Evolutionary conservation across 116 monocot species (phyloP).

Genomic region (Trichopus zeylanicus): DNA sequence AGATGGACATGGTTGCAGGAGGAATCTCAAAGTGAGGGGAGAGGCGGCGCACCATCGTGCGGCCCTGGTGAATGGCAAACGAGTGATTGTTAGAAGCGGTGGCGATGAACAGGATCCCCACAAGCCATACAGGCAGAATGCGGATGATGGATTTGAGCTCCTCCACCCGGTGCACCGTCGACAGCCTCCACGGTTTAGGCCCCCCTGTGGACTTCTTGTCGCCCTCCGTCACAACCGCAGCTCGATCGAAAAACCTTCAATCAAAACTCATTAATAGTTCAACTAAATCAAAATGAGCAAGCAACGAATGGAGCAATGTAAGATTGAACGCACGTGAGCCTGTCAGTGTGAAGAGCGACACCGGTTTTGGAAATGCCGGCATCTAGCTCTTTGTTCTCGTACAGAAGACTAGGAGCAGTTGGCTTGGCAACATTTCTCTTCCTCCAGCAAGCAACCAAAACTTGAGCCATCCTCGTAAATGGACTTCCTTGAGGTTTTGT

Average conservation of each 20-base stretch:
- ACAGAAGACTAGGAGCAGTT: constrained; percentile 16
- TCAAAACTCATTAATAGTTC: too few relatives aligned
- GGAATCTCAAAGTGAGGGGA: constrained; percentile 62
- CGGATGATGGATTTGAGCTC: constrained; percentile 49
- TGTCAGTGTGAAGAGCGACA: constrained; percentile 42
- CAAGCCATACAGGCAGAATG: constrained; percentile 54
- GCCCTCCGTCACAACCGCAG: constrained; percentile 42
- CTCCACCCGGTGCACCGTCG: too few relatives aligned
- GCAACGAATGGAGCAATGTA: too few relatives aligned
- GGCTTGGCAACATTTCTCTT: constrained; percentile 40
- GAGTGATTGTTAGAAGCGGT: constrained; percentile 62
- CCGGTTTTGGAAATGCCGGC: constrained; percentile 32
- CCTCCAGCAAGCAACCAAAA: constrained; percentile 46
- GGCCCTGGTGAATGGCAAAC: constrained; percentile 71
- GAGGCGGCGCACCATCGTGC: constrained; percentile 75
- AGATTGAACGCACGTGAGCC: constrained; percentile 32
- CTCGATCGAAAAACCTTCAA: constrained; percentile 61
- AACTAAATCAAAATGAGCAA: too few relatives aligned
- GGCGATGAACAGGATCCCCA: constrained; percentile 46
- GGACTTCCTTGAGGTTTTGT: constrained; percentile 58
- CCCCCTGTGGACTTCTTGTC: constrained; percentile 29
- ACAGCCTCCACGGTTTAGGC: constrained; percentile 37
- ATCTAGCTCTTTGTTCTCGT: constrained; percentile 50
- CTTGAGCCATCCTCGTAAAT: constrained; percentile 50
- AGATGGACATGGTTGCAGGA: constrained; percentile 57